Evolutionary conservation across 83 land plant species (phyloP), one percentile per base, ranked within the genome.

Genomic region (Picea abies): DNA sequence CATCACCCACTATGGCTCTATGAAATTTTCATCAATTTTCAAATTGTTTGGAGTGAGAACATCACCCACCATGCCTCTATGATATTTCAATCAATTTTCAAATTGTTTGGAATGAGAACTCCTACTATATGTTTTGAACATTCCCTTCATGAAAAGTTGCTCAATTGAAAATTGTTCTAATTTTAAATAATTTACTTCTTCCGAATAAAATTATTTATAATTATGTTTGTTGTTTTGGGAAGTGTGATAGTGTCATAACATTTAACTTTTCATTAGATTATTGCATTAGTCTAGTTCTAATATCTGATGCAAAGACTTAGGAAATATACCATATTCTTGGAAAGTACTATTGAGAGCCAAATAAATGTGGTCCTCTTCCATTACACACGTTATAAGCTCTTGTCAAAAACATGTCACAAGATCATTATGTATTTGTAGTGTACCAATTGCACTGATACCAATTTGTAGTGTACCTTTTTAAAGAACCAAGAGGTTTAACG

Each of bases 261-360:
- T 52, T 23, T 77, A 35, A 71, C 29, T 8, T 29, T 35, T 47
- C 19, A 17, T 81, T 72, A 23, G 4, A 72, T 5, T 37, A 47
- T 44, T 0, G 56, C 37, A 23, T 81, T 23, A 65, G 25, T 81
- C 16, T 5, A 16, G 81, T 71, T 56, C 82, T 62, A 32, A 64
- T 63, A 3, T 26, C 15, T 73, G 58, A 73, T 73, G 3, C 22
- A 71, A 87, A 94, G 96, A 96, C 98, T 39, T 84, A 86, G 69
- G 95, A 97, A 4, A 90, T 93, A 1, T 93, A 93, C 84, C 91
- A 93, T 4, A 90, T 96, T 63, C 89, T 96, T 2, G 98, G 97
- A 20, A 93, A 88, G 73, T 96, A 96, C 66, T 96, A 96, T 89
- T 68, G 96, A 41, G 96, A 96, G 84, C 98, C 98, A 11, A 82